Evolutionary conservation across 129 eudicot genomes (phyloP).

Genomic region (Chrysanthemum seticuspe): DNA sequence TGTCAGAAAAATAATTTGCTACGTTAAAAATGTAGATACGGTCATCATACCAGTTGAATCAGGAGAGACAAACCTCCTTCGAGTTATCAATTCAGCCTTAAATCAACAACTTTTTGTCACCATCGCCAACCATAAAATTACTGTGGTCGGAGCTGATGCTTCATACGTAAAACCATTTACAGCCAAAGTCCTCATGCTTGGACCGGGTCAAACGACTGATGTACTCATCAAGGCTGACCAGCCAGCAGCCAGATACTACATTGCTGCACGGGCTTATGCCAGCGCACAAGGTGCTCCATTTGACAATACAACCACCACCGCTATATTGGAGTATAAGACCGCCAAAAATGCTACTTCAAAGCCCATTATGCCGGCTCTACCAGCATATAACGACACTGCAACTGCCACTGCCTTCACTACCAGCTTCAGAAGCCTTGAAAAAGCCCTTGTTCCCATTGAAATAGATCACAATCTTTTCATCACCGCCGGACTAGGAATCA

Average conservation of each 20-base stretch:
- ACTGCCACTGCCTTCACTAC: constrained; percentile 78
- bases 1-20: background rate
- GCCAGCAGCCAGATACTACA: constrained; percentile 76
- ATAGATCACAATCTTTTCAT: constrained; percentile 66
- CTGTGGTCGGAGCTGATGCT: constrained; percentile 91
- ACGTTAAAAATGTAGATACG: constrained; percentile 51
- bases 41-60: constrained; percentile 51
- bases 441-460: constrained; percentile 60
- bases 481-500: constrained; percentile 80
- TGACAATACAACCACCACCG: constrained; percentile 93
- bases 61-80: constrained; percentile 75
- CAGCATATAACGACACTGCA: constrained; percentile 81
- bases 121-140: constrained; percentile 77
- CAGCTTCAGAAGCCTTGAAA: constrained; percentile 61
- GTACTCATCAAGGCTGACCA: constrained; percentile 83
- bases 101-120: constrained; percentile 86
- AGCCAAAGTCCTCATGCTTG: constrained; percentile 80
- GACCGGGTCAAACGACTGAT: constrained; percentile 96
- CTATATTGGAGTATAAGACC: constrained; percentile 75
- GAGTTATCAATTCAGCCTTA: constrained; percentile 77
- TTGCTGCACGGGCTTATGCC: constrained; percentile 84
- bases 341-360: constrained; percentile 31
- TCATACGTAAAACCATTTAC: constrained; percentile 87
- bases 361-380: constrained; percentile 61
- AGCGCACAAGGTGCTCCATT: constrained; percentile 91